Conservation (phyloP, 192 early-diverging fungal species). For the Coemansia sp. region DNA sequence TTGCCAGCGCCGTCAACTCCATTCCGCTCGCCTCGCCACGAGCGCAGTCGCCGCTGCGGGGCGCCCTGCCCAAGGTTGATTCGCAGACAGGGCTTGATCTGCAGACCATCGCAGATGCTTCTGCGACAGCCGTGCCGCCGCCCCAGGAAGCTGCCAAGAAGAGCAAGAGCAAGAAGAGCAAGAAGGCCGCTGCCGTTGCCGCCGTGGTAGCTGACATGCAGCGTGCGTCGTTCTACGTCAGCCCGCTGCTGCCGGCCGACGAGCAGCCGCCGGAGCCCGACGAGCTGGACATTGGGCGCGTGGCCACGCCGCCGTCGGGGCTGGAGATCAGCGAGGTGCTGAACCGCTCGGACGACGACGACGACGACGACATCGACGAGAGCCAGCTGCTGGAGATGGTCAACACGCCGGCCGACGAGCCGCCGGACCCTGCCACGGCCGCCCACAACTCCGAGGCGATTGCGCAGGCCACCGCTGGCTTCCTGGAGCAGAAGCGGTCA, state of each 20-base stretch:
- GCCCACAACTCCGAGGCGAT: slow-evolving; percentile 45
- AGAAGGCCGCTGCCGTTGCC: slow-evolving; percentile 17
- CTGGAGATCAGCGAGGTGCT: slow-evolving; percentile 54
- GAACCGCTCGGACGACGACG: slow-evolving; percentile 49
- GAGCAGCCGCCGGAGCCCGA: slow-evolving; percentile 50
- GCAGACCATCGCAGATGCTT: slow-evolving; percentile 28
- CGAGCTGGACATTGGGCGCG: slow-evolving; percentile 36
- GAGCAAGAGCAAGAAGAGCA: slow-evolving; percentile 2
- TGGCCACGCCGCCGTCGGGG: slow-evolving; percentile 30
- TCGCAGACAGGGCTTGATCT: slow-evolving; percentile 40
- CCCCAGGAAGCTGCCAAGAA: neutral
- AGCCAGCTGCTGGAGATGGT: slow-evolving; percentile 55
- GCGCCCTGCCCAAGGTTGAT: slow-evolving; percentile 4
- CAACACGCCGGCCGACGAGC: slow-evolving; percentile 54
- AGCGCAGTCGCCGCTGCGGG: slow-evolving; percentile 27
- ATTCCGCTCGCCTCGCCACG: slow-evolving; percentile 35
- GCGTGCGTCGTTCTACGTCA: slow-evolving; percentile 52
- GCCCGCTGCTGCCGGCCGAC: slow-evolving; percentile 36
- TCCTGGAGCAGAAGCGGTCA: slow-evolving; percentile 35
- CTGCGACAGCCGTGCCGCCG: neutral
- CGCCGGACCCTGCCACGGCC: slow-evolving; percentile 4
- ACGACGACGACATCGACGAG: slow-evolving; percentile 50
- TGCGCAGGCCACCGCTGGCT: slow-evolving; percentile 33
- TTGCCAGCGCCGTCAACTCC: slow-evolving; percentile 42
- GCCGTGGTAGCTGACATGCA: slow-evolving; percentile 18